These are phyloP conservation scores for Eucalyptus urophylla DNA, from an alignment of 345 rosid species.

Conservation along the genomic window DNA sequence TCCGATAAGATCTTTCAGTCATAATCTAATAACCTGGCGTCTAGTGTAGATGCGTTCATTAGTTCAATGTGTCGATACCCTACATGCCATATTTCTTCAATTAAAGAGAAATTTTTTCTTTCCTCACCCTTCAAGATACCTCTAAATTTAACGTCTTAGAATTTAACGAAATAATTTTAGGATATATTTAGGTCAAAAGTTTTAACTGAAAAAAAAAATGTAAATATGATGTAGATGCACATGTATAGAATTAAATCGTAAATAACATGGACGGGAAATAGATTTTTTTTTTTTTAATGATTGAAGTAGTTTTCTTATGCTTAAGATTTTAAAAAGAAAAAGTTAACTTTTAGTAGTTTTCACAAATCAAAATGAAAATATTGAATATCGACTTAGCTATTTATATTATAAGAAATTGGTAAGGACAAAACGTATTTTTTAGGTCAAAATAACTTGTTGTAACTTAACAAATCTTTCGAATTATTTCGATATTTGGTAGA, in stretches of 20 bases:
- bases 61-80: accelerated
- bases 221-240: not conserved
- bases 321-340: accelerated
- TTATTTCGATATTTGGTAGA: not conserved
- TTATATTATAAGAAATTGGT: not conserved
- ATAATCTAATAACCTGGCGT: too few relatives aligned
- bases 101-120: accelerated
- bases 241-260: not conserved
- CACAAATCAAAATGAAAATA: not conserved
- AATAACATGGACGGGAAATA: not conserved
- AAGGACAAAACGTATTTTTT: not conserved
- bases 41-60: too few relatives aligned
- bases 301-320: not conserved
- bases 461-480: accelerated
- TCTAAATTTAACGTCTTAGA: accelerated
- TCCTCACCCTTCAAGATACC: accelerated
- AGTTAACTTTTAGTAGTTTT: too few relatives aligned
- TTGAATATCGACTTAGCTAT: not conserved
- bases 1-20: too few relatives aligned
- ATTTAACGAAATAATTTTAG: accelerated
- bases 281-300: not conserved
- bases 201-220: not conserved
- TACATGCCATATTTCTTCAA: accelerated
- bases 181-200: accelerated
- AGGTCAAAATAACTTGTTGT: accelerated